Percentiles rank a stretch among this genome's conserved stretches.
phyloP scores from a whole-genome alignment of 192 early-diverging fungal species.

The Rhizophlyctis rosea region DNA sequence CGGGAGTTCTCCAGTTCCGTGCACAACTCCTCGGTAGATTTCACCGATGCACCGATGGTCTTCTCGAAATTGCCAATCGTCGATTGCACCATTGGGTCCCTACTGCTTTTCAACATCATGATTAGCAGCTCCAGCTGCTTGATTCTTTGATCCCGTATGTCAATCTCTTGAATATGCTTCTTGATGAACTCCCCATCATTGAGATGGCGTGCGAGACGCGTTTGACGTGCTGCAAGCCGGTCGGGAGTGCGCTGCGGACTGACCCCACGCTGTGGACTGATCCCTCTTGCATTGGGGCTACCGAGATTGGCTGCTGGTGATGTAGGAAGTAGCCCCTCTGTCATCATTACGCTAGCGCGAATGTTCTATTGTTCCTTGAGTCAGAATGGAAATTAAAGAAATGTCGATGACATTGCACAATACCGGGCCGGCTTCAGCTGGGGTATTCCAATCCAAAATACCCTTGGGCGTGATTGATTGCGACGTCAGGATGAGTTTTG shows the following conservation, averaged over 20 bases:
- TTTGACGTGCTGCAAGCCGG: conserved; percentile 11
- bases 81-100: conserved; percentile 24
- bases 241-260: too few relatives aligned
- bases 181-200: conserved; percentile 40
- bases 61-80: conserved; percentile 32
- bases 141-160: conserved; percentile 40
- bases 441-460: conserved; percentile 49
- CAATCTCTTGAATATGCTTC: conserved; percentile 46
- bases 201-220: background rate
- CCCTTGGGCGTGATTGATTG: conserved; percentile 53
- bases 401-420: too few relatives aligned
- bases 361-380: conserved; percentile 22
- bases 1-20: conserved; percentile 39
- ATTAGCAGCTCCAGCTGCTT: conserved; percentile 41
- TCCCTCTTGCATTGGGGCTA: too few relatives aligned
- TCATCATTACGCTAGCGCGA: conserved; percentile 37
- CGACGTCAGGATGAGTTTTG: conserved; percentile 75
- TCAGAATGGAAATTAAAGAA: too few relatives aligned
- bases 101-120: conserved; percentile 26
- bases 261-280: background rate
- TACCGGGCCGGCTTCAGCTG: conserved; percentile 20
- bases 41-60: conserved; percentile 30
- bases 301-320: too few relatives aligned
- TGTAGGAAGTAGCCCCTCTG: conserved; percentile 37
- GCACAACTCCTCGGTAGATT: conserved; percentile 27